phyloP scores from a whole-genome alignment of 108 stramenopile genomes.

The Asterionellopsis glacialis region DNA sequence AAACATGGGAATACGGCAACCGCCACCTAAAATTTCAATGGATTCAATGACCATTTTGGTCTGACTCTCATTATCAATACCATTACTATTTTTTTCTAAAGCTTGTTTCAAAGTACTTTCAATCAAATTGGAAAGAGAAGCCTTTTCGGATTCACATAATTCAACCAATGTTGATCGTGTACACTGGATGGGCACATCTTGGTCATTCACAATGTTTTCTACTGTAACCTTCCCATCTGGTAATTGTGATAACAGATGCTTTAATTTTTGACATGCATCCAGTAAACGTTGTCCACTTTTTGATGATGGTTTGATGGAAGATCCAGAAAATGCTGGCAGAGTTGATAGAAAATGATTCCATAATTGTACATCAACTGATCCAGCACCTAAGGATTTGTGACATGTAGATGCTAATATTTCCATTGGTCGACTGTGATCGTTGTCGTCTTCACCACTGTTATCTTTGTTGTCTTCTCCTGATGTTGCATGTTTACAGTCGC shows the following conservation, averaged over 20 bases:
- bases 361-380: conserved; percentile 31
- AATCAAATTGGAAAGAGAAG: conserved; percentile 25
- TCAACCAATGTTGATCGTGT: conserved; percentile 24
- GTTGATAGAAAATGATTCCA: conserved; percentile 39
- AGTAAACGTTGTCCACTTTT: conserved; percentile 38
- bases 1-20: conserved; percentile 50
- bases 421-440: neutral
- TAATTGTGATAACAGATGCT: conserved; percentile 47
- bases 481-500: too few species aligned
- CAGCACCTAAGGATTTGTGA: conserved; percentile 28
- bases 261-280: conserved; percentile 36
- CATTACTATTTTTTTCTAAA: too few species aligned
- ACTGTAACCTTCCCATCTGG: conserved; percentile 18
- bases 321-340: conserved; percentile 11
- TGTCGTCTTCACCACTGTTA: neutral
- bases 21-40: conserved; percentile 50
- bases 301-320: conserved; percentile 22
- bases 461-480: too few species aligned
- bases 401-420: neutral
- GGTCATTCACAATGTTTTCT: too few species aligned
- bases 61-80: neutral
- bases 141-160: conserved; percentile 19
- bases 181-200: conserved; percentile 16
- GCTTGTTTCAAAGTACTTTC: conserved; percentile 16
- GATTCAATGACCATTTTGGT: conserved; percentile 3